Evolutionary conservation across 805 yeast species (phyloP), one percentile per base, ranked within the genome.

Genomic region (Teunomyces funiuensis): DNA sequence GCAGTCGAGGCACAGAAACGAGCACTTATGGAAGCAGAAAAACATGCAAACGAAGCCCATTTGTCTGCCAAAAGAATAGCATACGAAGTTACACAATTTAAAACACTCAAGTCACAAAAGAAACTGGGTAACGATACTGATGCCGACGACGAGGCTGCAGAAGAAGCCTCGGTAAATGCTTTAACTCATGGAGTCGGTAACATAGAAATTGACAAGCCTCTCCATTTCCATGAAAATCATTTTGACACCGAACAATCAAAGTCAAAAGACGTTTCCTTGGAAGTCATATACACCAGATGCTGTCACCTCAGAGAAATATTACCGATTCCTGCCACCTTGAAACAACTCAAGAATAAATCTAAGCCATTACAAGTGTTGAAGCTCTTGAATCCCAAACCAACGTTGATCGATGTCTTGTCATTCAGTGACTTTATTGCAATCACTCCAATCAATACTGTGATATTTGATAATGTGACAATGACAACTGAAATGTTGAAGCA

Each of bases 1-100:
- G 89, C 89, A 0, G 52, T 77, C n/a, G 85, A 80, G 17, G 71
- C 78, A 14, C 85, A 82, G 46, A 71, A 63, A 28, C 56, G 66
- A 37, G 79, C 83, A 1, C 51, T 76, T 14, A 58, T 73, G 18
- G 89, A 84, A 54, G 79, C 90, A 1, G 79, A 76, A 22, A 80
- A 77, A 45, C 91, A 84, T 62, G 88, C 88, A 2, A 76, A 78
- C 38, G 91, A 85, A 54, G 91, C 93, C 0, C 88, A 85, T 60
- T 56, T 69, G 23, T 78, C 87, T 3, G 95, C 91, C 1, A 75
- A 77, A 48, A 67, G 85, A 54, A 77, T 83, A 30, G 89, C 89
- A 0, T 66, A 68, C 36, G 93, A 85, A 61, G 87, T 84, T 8
- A 49, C 70, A 1, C 65, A 62, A 28, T 80, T 66, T 53, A 41